Percentiles rank a stretch among this genome's conserved stretches.
phyloP scores from a whole-genome alignment of 148 eudicot species.

The Amaranthus hypochondriacus region DNA sequence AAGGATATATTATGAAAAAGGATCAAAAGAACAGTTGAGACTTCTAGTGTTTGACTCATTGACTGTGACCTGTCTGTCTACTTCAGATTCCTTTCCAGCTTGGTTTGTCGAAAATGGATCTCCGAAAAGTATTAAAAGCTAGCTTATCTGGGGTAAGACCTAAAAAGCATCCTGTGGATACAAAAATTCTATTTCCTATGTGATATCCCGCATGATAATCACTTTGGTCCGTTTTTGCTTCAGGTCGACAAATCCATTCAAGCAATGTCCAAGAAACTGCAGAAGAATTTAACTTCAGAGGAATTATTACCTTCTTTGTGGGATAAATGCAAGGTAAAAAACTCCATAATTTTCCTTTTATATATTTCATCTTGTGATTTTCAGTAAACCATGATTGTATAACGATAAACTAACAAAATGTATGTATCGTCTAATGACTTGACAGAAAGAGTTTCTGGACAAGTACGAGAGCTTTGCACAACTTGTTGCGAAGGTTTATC shows the following conservation, averaged over 20 bases:
- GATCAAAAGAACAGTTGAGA: neutral
- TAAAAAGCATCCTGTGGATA: constrained; percentile 1
- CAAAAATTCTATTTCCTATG: neutral
- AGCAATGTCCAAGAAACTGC: constrained; percentile 79
- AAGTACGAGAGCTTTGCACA: constrained; percentile 88
- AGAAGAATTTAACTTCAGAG: constrained; percentile 82
- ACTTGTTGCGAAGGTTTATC: constrained; percentile 79
- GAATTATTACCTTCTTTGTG: constrained; percentile 87
- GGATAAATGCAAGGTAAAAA: constrained; percentile 94
- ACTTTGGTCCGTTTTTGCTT: neutral
- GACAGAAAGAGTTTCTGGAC: constrained; percentile 92
- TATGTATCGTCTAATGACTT: neutral
- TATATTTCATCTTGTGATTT: neutral
- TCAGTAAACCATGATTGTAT: too few relatives aligned
- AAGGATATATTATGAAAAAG: neutral
- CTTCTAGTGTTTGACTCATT: neutral
- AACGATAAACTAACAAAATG: too few relatives aligned
- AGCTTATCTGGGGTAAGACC: constrained; percentile 83
- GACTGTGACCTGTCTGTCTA: constrained; percentile 5
- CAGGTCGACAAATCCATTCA: constrained; percentile 85
- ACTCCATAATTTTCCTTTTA: constrained; percentile 1
- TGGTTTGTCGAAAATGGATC: constrained; percentile 82
- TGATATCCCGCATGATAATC: neutral
- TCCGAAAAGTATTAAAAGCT: constrained; percentile 84
- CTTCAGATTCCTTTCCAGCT: constrained; percentile 85